Evolutionary conservation across 177 flowering plant genomes (phyloP).

Genomic region (Vitis hybrid): DNA sequence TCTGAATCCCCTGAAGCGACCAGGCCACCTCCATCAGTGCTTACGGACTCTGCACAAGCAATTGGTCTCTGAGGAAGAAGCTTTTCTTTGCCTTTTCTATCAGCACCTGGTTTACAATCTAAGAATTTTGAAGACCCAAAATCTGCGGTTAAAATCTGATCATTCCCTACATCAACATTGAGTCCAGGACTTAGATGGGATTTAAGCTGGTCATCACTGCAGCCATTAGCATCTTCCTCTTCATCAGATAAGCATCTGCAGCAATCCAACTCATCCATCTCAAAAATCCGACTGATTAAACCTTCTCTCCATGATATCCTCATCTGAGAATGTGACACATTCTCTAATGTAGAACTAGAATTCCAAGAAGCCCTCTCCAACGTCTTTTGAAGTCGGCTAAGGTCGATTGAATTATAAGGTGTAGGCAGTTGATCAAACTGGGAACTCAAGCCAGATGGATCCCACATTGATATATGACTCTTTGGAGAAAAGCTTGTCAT

Average conservation of each 20-base stretch:
- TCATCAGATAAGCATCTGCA: conserved; percentile 79
- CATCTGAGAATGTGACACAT: conserved; percentile 38
- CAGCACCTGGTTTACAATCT: conserved; percentile 17
- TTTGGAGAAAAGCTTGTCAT: conserved; percentile 35
- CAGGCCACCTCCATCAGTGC: conserved; percentile 66
- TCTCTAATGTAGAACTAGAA: conserved; percentile 33
- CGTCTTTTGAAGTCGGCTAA: conserved; percentile 26
- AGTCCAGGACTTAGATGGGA: conserved; percentile 15
- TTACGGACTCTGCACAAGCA: conserved; percentile 69
- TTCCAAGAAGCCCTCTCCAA: conserved; percentile 23
- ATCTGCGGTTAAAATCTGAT: conserved; percentile 5
- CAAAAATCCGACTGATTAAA: conserved; percentile 46
- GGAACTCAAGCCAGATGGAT: conserved; percentile 44
- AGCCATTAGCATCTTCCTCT: conserved; percentile 35
- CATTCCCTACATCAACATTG: conserved; percentile 15
- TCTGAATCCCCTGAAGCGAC: conserved; percentile 68
- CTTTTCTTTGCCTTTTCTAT: conserved; percentile 22
- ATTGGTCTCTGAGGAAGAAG: conserved; percentile 17
- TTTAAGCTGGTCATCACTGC: conserved; percentile 11
- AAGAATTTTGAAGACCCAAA: conserved; percentile 21
- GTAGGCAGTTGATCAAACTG: conserved; percentile 31
- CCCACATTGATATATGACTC: conserved; percentile 24
- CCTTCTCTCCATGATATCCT: conserved; percentile 89
- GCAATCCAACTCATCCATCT: conserved; percentile 75
- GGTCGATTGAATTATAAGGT: conserved; percentile 31